Percentiles rank a stretch among this genome's conserved stretches.
Evolutionary conservation across 192 early-diverging fungal species (phyloP).

Genomic region (Chytriomyces confervae): DNA sequence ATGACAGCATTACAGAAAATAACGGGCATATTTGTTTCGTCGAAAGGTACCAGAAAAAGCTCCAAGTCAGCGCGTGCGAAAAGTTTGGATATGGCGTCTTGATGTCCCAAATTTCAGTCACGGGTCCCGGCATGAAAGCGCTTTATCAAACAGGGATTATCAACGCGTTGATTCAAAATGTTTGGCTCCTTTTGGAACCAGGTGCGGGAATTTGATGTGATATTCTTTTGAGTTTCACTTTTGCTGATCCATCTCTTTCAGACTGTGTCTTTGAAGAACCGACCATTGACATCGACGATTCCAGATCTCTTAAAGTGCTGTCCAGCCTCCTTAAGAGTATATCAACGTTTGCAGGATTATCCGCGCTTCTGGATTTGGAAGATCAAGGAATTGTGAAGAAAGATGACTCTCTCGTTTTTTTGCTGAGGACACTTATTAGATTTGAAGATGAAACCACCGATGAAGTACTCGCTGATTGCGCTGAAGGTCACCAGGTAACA

Average conservation of each 20-base stretch:
- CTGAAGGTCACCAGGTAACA: conserved; percentile 45
- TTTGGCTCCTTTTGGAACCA: conserved; percentile 47
- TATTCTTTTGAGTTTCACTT: not conserved
- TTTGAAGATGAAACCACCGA: conserved; percentile 7
- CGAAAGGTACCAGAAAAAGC: conserved; percentile 56
- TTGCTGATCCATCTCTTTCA: not conserved
- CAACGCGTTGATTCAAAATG: conserved; percentile 41
- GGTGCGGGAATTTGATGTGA: not conserved
- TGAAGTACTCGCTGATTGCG: conserved; percentile 35
- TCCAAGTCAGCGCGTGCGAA: conserved; percentile 60
- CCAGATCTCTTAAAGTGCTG: conserved; percentile 43
- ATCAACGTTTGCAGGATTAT: conserved; percentile 51
- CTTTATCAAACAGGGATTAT: conserved; percentile 47
- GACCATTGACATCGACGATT: conserved; percentile 44
- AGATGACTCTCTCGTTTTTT: not conserved
- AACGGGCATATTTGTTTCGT: not conserved
- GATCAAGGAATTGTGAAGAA: not conserved
- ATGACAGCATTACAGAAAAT: no score
- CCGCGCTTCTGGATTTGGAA: conserved; percentile 42
- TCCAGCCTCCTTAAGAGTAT: conserved; percentile 51
- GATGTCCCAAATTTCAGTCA: conserved; percentile 56
- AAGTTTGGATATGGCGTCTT: conserved; percentile 64
- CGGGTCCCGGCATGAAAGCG: conserved; percentile 52
- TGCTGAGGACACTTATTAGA: conserved; percentile 35
- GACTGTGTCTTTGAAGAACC: conserved; percentile 40